Evolutionary conservation across 768 basidiomycete species (phyloP).

Genomic region (Leccinum disarticulatum): DNA sequence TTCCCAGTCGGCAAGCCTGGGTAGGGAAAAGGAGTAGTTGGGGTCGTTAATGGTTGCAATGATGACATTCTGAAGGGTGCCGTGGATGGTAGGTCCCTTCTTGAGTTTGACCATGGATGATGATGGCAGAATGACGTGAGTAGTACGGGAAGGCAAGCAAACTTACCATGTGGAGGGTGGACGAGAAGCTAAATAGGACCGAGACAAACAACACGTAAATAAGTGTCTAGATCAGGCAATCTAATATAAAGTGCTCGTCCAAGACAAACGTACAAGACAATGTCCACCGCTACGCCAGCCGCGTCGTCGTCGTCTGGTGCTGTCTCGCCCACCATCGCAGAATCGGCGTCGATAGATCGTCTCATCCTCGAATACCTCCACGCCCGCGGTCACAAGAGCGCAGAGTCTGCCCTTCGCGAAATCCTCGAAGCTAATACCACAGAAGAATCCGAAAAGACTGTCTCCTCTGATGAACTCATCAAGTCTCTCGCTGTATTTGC

Average conservation of each 20-base stretch:
- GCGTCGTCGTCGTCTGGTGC: constrained; percentile 35
- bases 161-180: background rate
- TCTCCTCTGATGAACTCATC: constrained; percentile 52
- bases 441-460: constrained; percentile 38
- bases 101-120: constrained; percentile 21
- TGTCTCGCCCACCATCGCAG: constrained; percentile 31
- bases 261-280: constrained; percentile 3
- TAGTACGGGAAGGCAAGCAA: background rate
- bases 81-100: constrained; percentile 14
- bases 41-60: constrained; percentile 31
- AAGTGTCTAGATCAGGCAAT: constrained; percentile 5
- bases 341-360: constrained; percentile 36
- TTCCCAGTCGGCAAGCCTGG: constrained; percentile 31
- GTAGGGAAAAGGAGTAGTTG: constrained; percentile 26
- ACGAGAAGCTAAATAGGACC: background rate
- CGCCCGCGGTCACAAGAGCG: constrained; percentile 43
- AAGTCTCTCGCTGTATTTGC: constrained; percentile 64
- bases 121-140: background rate
- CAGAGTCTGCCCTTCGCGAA: constrained; percentile 45
- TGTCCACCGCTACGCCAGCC: constrained; percentile 35
- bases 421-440: constrained; percentile 32
- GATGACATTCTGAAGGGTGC: constrained; percentile 23
- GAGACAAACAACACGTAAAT: constrained; percentile 13
- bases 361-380: constrained; percentile 51
- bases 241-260: background rate